phyloP scores from a whole-genome alignment of 2,329 filamentous ascomycete species.

The Chrysoporthe deuterocubensis region DNA sequence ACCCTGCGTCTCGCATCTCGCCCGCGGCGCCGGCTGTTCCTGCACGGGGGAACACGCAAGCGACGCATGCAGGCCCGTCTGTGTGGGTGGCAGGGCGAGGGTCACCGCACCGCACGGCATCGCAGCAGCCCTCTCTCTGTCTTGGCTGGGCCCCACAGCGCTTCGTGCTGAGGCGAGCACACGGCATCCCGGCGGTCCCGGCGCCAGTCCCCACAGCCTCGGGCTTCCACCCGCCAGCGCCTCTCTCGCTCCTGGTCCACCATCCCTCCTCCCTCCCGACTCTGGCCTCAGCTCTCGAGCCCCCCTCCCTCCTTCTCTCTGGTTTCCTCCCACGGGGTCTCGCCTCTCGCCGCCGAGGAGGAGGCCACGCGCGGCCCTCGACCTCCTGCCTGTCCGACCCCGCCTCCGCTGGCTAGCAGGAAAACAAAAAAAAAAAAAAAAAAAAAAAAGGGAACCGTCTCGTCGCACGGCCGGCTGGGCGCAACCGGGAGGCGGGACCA shows the following conservation, averaged over 20 bases:
- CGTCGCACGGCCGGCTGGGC: not conserved
- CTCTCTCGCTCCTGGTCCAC: not conserved
- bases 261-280: no score
- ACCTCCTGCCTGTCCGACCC: no score
- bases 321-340: not conserved
- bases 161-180: not conserved
- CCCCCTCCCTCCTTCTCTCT: no score
- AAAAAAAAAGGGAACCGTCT: not conserved
- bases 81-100: no score
- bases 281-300: not conserved
- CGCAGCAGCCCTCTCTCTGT: no score
- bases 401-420: not conserved
- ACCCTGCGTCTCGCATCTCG: not conserved
- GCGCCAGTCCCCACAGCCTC: slow-evolving; percentile 11
- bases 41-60: not conserved
- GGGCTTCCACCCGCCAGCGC: not conserved
- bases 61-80: no score
- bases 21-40: not conserved
- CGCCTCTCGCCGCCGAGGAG: not conserved
- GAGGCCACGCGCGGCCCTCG: no score
- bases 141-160: no score
- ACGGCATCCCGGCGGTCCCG: slow-evolving; percentile 8
- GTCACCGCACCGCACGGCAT: no score
- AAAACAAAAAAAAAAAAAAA: not conserved
- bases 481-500: slow-evolving; percentile 5